Conservation (phyloP, 1,284 basidiomycete genomes). For the Taiwanofungus camphoratus region DNA sequence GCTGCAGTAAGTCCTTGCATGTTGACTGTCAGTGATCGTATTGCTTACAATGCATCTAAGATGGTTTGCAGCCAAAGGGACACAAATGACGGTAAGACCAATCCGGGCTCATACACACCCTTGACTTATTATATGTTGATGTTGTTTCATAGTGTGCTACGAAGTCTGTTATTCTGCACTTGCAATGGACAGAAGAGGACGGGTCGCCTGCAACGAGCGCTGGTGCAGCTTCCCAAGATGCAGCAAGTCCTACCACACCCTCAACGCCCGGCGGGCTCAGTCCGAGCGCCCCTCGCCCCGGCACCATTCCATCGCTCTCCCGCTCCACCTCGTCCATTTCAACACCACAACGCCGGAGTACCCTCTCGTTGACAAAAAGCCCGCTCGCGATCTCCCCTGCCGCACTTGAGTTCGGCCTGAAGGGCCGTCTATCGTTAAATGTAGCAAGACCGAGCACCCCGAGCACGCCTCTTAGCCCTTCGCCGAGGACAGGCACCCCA, state of each 20-base stretch:
- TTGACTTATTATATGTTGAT: background rate
- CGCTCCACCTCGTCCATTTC: slow-evolving; percentile 44
- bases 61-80: slow-evolving; percentile 89
- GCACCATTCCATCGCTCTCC: slow-evolving; percentile 34
- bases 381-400: slow-evolving; percentile 8
- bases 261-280: slow-evolving; percentile 19
- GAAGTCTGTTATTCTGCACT: slow-evolving; percentile 80
- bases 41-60: slow-evolving; percentile 24
- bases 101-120: background rate
- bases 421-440: slow-evolving; percentile 27
- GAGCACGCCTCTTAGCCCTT: slow-evolving; percentile 37
- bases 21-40: slow-evolving; percentile 1
- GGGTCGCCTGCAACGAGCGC: slow-evolving; percentile 21
- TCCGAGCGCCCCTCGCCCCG: slow-evolving; percentile 28
- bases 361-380: slow-evolving; percentile 28
- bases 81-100: slow-evolving; percentile 76
- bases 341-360: slow-evolving; percentile 41
- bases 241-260: slow-evolving; percentile 19
- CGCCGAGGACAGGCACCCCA: slow-evolving; percentile 39
- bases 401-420: slow-evolving; percentile 4
- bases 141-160: slow-evolving; percentile 69
- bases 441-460: slow-evolving; percentile 31
- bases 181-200: slow-evolving; percentile 80
- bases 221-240: slow-evolving; percentile 11
- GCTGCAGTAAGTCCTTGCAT: slow-evolving; percentile 57